phyloP scores from a whole-genome alignment of 106 monocot genomes.

The Phalaenopsis equestris region DNA sequence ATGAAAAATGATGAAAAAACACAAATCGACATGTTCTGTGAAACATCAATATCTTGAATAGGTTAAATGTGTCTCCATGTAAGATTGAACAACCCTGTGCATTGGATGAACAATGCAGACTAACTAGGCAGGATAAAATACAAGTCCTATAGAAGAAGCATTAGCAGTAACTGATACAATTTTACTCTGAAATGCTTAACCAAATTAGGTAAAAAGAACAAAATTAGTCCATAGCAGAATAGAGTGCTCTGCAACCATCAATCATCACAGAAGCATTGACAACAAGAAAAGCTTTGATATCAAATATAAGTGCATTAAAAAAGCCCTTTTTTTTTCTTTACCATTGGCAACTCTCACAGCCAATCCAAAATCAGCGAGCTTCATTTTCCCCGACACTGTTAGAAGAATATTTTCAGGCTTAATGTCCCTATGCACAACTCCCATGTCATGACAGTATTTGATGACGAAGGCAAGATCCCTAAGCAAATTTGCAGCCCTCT shows the following conservation, averaged over 20 bases:
- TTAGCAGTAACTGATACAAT: neutral
- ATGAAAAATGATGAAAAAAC: neutral
- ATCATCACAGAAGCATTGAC: neutral
- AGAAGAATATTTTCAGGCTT: conserved; percentile 94
- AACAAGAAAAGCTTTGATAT: neutral
- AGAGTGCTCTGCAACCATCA: neutral
- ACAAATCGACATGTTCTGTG: neutral
- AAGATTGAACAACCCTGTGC: neutral
- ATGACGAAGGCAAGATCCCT: conserved; percentile 67
- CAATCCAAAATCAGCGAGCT: conserved; percentile 93
- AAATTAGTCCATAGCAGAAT: neutral
- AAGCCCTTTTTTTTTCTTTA: conserved; percentile 13
- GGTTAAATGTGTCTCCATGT: neutral
- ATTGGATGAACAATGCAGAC: neutral
- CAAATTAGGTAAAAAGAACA: neutral
- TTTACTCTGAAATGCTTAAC: neutral
- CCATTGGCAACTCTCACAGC: conserved; percentile 70
- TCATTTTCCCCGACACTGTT: conserved; percentile 49
- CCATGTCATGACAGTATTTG: conserved; percentile 98
- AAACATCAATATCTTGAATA: neutral
- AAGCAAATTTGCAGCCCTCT: conserved; percentile 45
- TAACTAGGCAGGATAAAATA: neutral
- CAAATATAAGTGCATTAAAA: neutral
- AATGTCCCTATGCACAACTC: conserved; percentile 87
- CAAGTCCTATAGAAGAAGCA: neutral